Evolutionary conservation across 352 stramenopile species (phyloP).

Genomic region (Phytophthora hybrid): DNA sequence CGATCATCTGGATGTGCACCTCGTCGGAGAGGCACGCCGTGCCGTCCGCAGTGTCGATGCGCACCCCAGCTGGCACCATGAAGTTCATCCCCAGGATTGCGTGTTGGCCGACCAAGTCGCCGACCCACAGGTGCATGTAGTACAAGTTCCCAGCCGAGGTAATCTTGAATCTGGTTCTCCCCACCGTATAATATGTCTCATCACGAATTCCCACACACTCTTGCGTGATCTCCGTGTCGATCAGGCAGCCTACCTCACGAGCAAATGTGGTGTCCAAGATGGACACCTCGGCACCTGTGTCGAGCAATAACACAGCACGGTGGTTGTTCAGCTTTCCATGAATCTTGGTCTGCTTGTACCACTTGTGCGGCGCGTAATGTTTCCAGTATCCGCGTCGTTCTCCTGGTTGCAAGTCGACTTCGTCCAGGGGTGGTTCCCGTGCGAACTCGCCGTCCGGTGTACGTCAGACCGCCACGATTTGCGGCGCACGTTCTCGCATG

Average conservation of each 20-base stretch:
- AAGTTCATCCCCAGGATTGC: too few relatives aligned
- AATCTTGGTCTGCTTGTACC: conserved; percentile 35
- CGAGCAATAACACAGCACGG: conserved; percentile 23
- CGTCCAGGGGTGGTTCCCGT: too few relatives aligned
- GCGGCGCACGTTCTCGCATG: background rate
- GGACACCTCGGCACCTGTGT: conserved; percentile 32
- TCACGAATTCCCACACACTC: too few relatives aligned
- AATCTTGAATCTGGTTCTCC: too few relatives aligned
- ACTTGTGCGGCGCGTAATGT: conserved; percentile 25
- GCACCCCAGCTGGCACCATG: too few relatives aligned
- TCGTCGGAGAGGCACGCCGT: too few relatives aligned
- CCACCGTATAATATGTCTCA: too few relatives aligned
- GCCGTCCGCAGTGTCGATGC: too few relatives aligned
- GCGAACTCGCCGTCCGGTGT: background rate
- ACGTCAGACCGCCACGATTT: too few relatives aligned
- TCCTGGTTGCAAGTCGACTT: conserved; percentile 17
- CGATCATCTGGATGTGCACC: too few relatives aligned
- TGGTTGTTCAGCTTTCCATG: conserved; percentile 21
- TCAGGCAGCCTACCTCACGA: conserved; percentile 6
- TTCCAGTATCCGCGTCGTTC: conserved; percentile 37
- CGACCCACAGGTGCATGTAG: conserved; percentile 18
- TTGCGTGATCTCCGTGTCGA: conserved; percentile 8
- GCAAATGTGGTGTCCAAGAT: conserved; percentile 18
- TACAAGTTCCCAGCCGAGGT: conserved; percentile 1
- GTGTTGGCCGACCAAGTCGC: conserved; percentile 12